These are phyloP conservation scores for Hypseocharis bilobata DNA, from an alignment of 441 rosid species.

Conservation along the genomic window DNA sequence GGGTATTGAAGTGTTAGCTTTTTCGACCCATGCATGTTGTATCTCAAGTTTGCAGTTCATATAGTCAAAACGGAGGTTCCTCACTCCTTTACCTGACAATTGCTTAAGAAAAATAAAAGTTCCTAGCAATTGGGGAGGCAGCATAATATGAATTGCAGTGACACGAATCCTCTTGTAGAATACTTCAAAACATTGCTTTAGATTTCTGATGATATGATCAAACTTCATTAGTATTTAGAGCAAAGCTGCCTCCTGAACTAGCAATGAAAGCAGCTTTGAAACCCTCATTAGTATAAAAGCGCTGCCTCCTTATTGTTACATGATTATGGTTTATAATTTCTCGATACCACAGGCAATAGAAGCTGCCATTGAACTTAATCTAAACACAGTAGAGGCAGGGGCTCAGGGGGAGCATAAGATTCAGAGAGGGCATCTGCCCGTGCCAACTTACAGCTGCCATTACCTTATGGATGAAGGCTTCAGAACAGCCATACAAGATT, in stretches of 20 bases:
- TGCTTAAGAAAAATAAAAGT: neutral
- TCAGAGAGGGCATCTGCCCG: constrained; percentile 85
- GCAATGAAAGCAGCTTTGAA: neutral
- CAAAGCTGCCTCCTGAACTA: neutral
- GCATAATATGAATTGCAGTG: too few relatives aligned
- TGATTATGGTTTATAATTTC: constrained; percentile 2
- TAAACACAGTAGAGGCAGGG: constrained; percentile 83
- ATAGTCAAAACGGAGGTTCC: neutral
- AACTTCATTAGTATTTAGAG: too few relatives aligned
- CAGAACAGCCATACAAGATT: constrained; percentile 60
- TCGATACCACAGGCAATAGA: constrained; percentile 59
- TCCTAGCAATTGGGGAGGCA: neutral
- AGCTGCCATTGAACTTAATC: constrained; percentile 74
- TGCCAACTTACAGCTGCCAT: constrained; percentile 79
- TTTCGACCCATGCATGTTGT: neutral
- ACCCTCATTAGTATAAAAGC: neutral
- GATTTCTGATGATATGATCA: neutral
- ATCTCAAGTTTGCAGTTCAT: neutral
- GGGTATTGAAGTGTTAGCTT: neutral
- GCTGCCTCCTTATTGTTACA: neutral
- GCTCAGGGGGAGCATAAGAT: constrained; percentile 98
- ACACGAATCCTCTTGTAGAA: neutral
- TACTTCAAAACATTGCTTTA: neutral
- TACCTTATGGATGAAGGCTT: constrained; percentile 66
- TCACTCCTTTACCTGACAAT: neutral